These are phyloP conservation scores for Rusavskia elegans DNA, from an alignment of 495 filamentous ascomycete genomes.

Conservation along the genomic window DNA sequence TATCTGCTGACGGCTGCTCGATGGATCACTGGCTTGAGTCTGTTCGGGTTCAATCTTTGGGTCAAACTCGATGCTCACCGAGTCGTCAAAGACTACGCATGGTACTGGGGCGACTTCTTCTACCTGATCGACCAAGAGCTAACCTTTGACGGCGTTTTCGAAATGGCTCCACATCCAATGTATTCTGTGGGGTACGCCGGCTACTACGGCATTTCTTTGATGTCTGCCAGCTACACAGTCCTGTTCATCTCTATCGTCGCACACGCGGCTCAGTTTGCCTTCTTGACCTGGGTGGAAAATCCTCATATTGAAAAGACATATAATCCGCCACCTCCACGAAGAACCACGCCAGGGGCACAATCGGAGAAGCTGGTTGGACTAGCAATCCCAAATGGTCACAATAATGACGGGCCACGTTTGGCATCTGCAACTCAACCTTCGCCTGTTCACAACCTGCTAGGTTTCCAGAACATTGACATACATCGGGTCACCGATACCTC, in stretches of 20 bases:
- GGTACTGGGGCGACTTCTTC: conserved; percentile 99
- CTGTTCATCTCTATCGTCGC: conserved; percentile 90
- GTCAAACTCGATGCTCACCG: conserved; percentile 95
- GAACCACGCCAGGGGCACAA: conserved; percentile 27
- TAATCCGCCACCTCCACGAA: conserved; percentile 71
- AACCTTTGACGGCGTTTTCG: conserved; percentile 96
- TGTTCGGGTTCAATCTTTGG: conserved; percentile 96
- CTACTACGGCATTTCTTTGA: conserved; percentile 97
- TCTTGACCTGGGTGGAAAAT: conserved; percentile 80
- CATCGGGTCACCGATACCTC: conserved; percentile 74
- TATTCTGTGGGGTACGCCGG: conserved; percentile 97
- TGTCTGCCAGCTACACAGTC: conserved; percentile 95
- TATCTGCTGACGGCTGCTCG: conserved; percentile 50
- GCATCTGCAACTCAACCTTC: conserved; percentile 33
- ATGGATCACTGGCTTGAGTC: conserved; percentile 62
- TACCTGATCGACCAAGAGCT: conserved; percentile 95
- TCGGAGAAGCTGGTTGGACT: conserved; percentile 24
- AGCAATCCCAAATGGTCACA: conserved; percentile 5
- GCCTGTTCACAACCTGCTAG: conserved; percentile 65
- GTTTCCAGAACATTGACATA: conserved; percentile 69
- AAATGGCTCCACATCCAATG: conserved; percentile 99
- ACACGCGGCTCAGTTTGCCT: conserved; percentile 87
- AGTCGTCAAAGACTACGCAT: conserved; percentile 98
- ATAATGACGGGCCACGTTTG: conserved; percentile 17
- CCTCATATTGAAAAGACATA: conserved; percentile 98